These are phyloP conservation scores for Scortechinia acanthostroma DNA, from an alignment of 2,329 filamentous ascomycete species.

Conservation along the genomic window DNA sequence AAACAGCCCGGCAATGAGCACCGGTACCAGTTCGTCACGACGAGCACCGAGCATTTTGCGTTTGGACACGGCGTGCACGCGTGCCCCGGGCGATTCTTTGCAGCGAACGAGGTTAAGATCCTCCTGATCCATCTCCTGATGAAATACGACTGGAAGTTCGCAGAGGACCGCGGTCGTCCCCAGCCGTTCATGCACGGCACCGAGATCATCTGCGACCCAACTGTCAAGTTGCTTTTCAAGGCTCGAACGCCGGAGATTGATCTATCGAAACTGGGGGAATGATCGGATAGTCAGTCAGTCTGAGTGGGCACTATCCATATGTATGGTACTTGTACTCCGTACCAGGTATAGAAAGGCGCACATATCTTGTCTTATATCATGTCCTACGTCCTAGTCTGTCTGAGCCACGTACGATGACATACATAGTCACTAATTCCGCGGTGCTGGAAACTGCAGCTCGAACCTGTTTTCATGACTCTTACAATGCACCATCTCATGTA, in stretches of 20 bases:
- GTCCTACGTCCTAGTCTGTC: no score
- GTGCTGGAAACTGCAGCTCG: no score
- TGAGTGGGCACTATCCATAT: no score
- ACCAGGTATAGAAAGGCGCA: no score
- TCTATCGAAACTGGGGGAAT: not conserved
- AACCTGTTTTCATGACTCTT: no score
- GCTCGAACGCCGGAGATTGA: not conserved
- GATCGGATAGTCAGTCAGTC: no score
- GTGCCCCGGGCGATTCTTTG: conserved; percentile 31
- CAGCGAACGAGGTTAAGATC: conserved; percentile 27
- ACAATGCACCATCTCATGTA: no score
- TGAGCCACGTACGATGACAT: no score
- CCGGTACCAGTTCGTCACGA: conserved; percentile 24
- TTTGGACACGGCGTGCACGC: conserved; percentile 33
- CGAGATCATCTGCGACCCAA: not conserved
- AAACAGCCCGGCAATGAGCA: conserved; percentile 17
- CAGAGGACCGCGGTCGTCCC: not conserved
- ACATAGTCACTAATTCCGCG: no score
- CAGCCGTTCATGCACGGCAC: not conserved
- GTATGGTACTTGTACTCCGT: no score
- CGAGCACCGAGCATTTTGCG: conserved; percentile 15
- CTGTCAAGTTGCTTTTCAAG: not conserved
- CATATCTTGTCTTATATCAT: no score
- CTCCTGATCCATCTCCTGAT: conserved; percentile 17
- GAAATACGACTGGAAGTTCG: conserved; percentile 16